Percentiles rank a stretch among this genome's conserved stretches.
phyloP scores from a whole-genome alignment of 1,284 basidiomycete species.

The Fomitopsis schrenkii region DNA sequence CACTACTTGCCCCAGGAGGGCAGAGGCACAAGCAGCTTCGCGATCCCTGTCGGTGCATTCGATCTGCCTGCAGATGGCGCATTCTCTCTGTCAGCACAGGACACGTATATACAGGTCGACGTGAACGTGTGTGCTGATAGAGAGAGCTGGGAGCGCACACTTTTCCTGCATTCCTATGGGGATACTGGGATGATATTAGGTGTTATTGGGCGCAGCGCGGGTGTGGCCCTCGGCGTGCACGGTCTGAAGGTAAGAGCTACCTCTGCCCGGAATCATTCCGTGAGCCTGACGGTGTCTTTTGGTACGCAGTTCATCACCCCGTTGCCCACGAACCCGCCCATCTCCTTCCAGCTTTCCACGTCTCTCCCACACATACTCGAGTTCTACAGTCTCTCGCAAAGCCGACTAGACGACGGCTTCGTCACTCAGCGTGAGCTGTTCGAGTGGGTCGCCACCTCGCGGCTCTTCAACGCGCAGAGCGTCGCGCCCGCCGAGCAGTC shows the following conservation, averaged over 20 bases:
- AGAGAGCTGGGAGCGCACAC: constrained; percentile 43
- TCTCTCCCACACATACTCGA: constrained; percentile 44
- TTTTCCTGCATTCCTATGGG: constrained; percentile 59
- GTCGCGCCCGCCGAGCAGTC: constrained; percentile 19
- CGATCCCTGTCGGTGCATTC: constrained; percentile 37
- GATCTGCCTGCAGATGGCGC: constrained; percentile 3
- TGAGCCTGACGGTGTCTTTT: background rate
- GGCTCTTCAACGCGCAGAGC: constrained; percentile 41
- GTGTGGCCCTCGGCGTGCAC: constrained; percentile 44
- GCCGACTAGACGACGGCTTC: constrained; percentile 50
- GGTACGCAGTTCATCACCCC: constrained; percentile 18
- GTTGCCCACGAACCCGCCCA: constrained; percentile 21
- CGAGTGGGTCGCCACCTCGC: constrained; percentile 49
- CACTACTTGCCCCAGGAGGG: constrained; percentile 44
- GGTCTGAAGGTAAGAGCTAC: constrained; percentile 51
- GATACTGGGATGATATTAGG: constrained; percentile 67
- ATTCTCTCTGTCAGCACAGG: background rate
- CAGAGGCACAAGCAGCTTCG: constrained; percentile 59
- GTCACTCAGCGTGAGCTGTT: constrained; percentile 47
- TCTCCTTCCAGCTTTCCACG: constrained; percentile 27
- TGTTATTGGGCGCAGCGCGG: constrained; percentile 44
- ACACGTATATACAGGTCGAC: constrained; percentile 51
- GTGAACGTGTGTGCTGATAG: constrained; percentile 51
- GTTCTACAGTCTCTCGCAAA: constrained; percentile 55
- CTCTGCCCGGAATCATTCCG: constrained; percentile 3